A percentile compares a stretch with the other conserved stretches of the same genome.
Conservation (phyloP, 306 rosid species). For the Inga laurina region DNA sequence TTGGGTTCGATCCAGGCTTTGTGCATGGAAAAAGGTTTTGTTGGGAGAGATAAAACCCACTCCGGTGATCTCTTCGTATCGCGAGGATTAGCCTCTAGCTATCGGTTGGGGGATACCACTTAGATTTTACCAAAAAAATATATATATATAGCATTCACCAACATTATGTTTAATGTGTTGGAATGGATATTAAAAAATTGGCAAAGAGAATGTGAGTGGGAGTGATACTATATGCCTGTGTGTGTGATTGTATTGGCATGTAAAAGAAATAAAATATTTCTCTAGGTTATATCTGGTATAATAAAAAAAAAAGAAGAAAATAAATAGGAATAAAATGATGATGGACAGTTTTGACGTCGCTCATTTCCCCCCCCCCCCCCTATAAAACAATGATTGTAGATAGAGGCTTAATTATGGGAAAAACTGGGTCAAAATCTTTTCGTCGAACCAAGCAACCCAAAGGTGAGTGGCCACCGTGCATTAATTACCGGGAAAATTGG, state of each 20-base stretch:
- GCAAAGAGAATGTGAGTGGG: neutral
- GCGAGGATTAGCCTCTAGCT: too few species aligned
- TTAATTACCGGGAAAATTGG: too few species aligned
- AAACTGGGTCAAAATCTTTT: neutral
- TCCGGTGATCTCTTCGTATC: rapidly evolving
- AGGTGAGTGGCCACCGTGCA: too few species aligned
- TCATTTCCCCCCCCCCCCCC: too few species aligned
- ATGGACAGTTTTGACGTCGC: too few species aligned
- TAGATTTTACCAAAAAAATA: too few species aligned
- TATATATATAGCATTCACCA: too few species aligned
- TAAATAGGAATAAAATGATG: neutral
- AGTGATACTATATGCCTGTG: neutral
- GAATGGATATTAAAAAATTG: neutral
- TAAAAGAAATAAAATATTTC: neutral
- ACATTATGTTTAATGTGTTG: too few species aligned
- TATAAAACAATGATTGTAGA: too few species aligned
- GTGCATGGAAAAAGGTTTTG: too few species aligned
- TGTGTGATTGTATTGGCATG: neutral
- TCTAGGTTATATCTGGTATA: neutral
- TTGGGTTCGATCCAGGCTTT: rapidly evolving
- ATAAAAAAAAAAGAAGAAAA: too few species aligned
- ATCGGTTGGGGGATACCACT: rapidly evolving
- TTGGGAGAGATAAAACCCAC: too few species aligned
- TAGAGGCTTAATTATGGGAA: neutral
- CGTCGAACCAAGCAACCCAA: neutral